Percentiles rank a stretch among this genome's conserved stretches.
These are phyloP conservation scores for Crithidia mellificae DNA, from an alignment of 208 protist species.

Conservation along the genomic window DNA sequence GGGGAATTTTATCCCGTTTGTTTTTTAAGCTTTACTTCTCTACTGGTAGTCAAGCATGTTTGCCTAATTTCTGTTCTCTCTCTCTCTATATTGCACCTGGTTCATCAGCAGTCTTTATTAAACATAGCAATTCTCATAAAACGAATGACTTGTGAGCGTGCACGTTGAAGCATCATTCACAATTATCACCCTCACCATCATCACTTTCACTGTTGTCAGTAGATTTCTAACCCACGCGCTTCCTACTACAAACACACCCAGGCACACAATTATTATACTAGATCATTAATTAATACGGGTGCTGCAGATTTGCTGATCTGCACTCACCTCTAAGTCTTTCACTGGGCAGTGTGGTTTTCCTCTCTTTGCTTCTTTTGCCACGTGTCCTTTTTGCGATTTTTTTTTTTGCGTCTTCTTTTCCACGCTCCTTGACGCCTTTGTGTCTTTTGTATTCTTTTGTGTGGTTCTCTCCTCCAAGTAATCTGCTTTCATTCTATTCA, in stretches of 20 bases:
- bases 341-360: neutral
- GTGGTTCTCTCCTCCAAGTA: too few relatives aligned
- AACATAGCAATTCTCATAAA: neutral
- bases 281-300: neutral
- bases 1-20: too few relatives aligned
- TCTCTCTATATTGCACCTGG: too few relatives aligned
- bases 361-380: neutral
- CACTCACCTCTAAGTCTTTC: neutral
- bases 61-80: too few relatives aligned
- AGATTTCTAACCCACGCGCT: neutral
- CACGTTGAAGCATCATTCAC: neutral
- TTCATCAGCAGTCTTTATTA: too few relatives aligned
- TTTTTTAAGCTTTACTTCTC: too few relatives aligned
- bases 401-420: constrained; percentile 1
- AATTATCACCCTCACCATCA: neutral
- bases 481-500: too few relatives aligned
- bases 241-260: neutral
- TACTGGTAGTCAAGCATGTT: too few relatives aligned
- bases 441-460: too few relatives aligned
- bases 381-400: neutral
- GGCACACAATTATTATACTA: too few relatives aligned
- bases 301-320: neutral
- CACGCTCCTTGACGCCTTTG: too few relatives aligned
- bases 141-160: neutral
- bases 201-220: neutral